Evolutionary conservation across 129 eudicot species (phyloP).

Genomic region (Flaveria linearis): DNA sequence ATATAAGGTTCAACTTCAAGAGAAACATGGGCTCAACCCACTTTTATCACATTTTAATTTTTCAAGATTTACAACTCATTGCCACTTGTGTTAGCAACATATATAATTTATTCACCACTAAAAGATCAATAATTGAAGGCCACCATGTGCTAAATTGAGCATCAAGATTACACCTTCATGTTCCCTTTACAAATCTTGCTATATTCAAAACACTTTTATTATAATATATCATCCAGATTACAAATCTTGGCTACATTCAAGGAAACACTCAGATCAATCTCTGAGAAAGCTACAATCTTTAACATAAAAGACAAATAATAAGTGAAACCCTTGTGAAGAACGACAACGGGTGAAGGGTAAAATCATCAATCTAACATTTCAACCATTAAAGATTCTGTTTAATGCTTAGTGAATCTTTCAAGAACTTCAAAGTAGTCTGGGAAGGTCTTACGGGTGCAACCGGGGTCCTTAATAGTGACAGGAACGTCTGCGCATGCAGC

Average conservation of each 20-base stretch:
- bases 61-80: conserved; percentile 1
- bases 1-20: neutral
- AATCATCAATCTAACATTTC: neutral
- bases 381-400: conserved; percentile 11
- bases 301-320: conserved; percentile 6
- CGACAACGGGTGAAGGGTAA: conserved; percentile 25
- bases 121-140: no score
- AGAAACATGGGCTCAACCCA: conserved; percentile 19
- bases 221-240: conserved; percentile 9
- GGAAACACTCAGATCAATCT: conserved; percentile 21
- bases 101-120: conserved; percentile 11
- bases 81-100: conserved; percentile 20
- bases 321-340: conserved; percentile 11
- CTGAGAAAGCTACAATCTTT: conserved; percentile 21
- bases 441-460: conserved; percentile 95
- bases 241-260: conserved; percentile 22
- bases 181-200: conserved; percentile 11
- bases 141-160: conserved; percentile 13
- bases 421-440: conserved; percentile 95
- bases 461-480: conserved; percentile 91
- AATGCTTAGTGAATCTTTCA: conserved; percentile 65
- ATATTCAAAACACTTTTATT: conserved; percentile 22
- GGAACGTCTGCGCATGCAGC: conserved; percentile 97
- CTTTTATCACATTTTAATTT: conserved; percentile 16
- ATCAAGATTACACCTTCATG: conserved; percentile 18